Evolutionary conservation across 768 basidiomycete genomes (phyloP), one percentile per base, ranked within the genome.

Genomic region (Candolleomyces eurysporus): DNA sequence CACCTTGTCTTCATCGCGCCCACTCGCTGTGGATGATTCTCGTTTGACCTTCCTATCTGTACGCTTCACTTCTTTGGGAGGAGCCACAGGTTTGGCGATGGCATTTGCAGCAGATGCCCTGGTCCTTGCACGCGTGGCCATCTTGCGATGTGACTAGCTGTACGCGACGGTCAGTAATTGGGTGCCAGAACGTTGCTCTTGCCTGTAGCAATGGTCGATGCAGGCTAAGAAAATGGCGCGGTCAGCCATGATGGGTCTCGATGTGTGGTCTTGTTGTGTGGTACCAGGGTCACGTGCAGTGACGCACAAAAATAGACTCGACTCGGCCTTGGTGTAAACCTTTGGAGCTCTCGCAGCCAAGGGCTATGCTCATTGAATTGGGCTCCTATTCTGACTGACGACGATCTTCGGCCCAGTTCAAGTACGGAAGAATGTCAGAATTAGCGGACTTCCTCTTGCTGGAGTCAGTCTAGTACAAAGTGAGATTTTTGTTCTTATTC

Each of bases 51-150:
- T 39, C 10, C 14, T 57, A 58, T 60, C 61, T 58, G 63, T 58
- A 57, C 17, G 51, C 46, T 19, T 31, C 61, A 61, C 40, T 11
- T 36, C 36, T 11, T 36, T 36, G 36, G 56, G 48, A 48, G 62
- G 51, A 48, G 62, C 30, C 17, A 60, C 14, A 21, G 61, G 63
- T 43, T 65, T 61, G 22, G 67, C 64, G 21, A 67, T 62, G 6
- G 70, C 69, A 16, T 69, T 65, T 14, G 69, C 65, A 5, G 61
- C 58, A 9, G 62, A 71, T 32, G 81, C 69, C 68, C 76, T 78
- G 42, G 78, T 76, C 61, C 76, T 79, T 57, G 82, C 73, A 59
- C 82, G 82, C 59, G 79, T 78, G 56, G 76, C 77, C 82, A 83
- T 83, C 60, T 59, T 60, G 2, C 48, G 8, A 48, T 32, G 49